phyloP scores from a whole-genome alignment of 495 filamentous ascomycete species.

The Trichoderma orchidacearum region DNA sequence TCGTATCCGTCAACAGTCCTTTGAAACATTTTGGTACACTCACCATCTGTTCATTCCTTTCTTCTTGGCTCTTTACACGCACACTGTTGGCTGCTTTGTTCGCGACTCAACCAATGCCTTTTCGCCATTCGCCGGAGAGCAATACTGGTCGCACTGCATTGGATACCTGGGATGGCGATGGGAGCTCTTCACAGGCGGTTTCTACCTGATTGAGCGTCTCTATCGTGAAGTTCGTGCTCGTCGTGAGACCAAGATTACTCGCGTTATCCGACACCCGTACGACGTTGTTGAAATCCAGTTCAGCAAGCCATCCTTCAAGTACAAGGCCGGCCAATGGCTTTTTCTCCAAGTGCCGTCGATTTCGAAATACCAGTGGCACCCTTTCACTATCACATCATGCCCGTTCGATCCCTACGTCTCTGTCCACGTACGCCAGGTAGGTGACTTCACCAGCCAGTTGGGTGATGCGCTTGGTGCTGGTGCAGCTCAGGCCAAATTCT shows the following conservation, averaged over 20 bases:
- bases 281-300: slow-evolving; percentile 98
- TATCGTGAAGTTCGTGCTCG: slow-evolving; percentile 82
- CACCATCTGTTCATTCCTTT: slow-evolving; percentile 98
- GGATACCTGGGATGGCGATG: slow-evolving; percentile 97
- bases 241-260: slow-evolving; percentile 74
- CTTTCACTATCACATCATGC: slow-evolving; percentile 98
- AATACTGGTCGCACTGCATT: slow-evolving; percentile 87
- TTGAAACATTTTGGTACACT: slow-evolving; percentile 98
- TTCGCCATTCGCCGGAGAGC: slow-evolving; percentile 68
- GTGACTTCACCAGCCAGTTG: slow-evolving; percentile 81
- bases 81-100: slow-evolving; percentile 93
- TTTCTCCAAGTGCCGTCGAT: slow-evolving; percentile 88
- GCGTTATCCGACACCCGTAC: slow-evolving; percentile 94
- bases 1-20: slow-evolving; percentile 90
- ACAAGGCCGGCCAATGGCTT: slow-evolving; percentile 97
- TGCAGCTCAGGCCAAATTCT: slow-evolving; percentile 65
- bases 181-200: slow-evolving; percentile 74
- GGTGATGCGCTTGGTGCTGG: slow-evolving; percentile 91
- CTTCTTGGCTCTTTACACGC: slow-evolving; percentile 83
- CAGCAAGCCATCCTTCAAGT: slow-evolving; percentile 87
- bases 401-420: slow-evolving; percentile 90
- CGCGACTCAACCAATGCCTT: slow-evolving; percentile 54
- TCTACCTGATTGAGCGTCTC: slow-evolving; percentile 80
- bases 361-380: slow-evolving; percentile 88
- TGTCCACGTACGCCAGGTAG: slow-evolving; percentile 89